Evolutionary conservation across 768 basidiomycete genomes (phyloP).

Genomic region (Xanthoconium purpureum): DNA sequence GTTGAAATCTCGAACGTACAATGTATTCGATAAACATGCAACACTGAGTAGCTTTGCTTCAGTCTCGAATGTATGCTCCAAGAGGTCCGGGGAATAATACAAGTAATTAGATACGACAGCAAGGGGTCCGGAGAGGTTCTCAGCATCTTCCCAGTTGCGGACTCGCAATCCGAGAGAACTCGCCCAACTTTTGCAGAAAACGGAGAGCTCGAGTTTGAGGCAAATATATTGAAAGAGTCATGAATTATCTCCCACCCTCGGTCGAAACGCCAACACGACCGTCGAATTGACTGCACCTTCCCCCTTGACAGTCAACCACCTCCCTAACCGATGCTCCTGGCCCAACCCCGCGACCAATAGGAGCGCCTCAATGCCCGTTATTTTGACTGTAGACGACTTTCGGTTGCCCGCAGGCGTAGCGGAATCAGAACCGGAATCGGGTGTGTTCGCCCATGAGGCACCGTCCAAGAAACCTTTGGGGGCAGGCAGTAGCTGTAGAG

Average conservation of each 20-base stretch:
- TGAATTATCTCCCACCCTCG: conserved; percentile 16
- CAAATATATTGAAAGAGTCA: background rate
- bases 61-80: too few relatives aligned
- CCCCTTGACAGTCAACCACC: conserved; percentile 81
- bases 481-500: conserved; percentile 73
- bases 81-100: too few relatives aligned
- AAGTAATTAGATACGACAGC: too few relatives aligned
- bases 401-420: background rate
- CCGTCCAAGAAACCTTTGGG: conserved; percentile 40
- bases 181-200: too few relatives aligned
- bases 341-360: conserved; percentile 79
- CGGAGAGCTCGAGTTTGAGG: too few relatives aligned
- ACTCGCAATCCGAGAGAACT: too few relatives aligned
- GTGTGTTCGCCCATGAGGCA: conserved; percentile 39
- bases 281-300: conserved; percentile 71
- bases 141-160: too few relatives aligned
- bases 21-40: too few relatives aligned
- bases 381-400: conserved; percentile 24
- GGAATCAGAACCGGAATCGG: background rate
- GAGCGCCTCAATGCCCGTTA: conserved; percentile 33
- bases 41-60: too few relatives aligned
- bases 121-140: too few relatives aligned
- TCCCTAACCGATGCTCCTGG: conserved; percentile 85
- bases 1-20: too few relatives aligned
- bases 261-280: conserved; percentile 56